phyloP scores from a whole-genome alignment of 1,284 basidiomycete species.

The Cystobasidium slooffiae region DNA sequence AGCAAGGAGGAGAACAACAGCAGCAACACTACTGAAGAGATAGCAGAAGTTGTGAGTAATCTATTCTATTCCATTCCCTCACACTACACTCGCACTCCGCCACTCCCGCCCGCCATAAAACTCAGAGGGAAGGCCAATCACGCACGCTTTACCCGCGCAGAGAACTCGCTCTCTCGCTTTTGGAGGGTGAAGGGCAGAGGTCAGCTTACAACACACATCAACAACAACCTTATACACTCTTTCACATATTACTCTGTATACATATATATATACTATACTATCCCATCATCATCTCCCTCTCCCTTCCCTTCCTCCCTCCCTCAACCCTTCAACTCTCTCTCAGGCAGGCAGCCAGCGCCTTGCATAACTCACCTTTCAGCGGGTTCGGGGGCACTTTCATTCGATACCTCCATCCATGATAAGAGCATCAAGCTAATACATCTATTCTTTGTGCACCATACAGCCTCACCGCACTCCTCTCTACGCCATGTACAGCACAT shows the following conservation, averaged over 20 bases:
- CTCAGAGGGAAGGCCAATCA: slow-evolving; percentile 29
- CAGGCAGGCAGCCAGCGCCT: slow-evolving; percentile 4
- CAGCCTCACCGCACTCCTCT: slow-evolving; percentile 14
- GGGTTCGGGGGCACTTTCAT: background rate
- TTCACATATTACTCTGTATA: background rate
- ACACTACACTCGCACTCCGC: background rate
- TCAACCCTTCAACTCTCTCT: slow-evolving; percentile 1
- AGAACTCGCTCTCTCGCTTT: slow-evolving; percentile 1
- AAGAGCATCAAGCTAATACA: too few relatives aligned
- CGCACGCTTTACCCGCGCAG: slow-evolving; percentile 6
- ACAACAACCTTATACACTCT: background rate
- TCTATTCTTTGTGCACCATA: background rate
- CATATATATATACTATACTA: background rate
- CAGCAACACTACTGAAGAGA: slow-evolving; percentile 7
- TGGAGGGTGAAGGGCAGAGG: background rate
- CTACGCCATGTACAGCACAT: slow-evolving; percentile 23
- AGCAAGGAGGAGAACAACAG: background rate
- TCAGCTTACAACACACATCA: background rate
- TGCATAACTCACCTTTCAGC: background rate
- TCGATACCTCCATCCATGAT: too few relatives aligned
- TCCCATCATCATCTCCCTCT: background rate
- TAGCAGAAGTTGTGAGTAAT: slow-evolving; percentile 12
- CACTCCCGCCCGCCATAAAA: background rate
- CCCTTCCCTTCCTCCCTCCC: background rate
- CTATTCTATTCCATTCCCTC: background rate